phyloP scores from a whole-genome alignment of 257 asterid genomes.

The Ilex aquifolium region DNA sequence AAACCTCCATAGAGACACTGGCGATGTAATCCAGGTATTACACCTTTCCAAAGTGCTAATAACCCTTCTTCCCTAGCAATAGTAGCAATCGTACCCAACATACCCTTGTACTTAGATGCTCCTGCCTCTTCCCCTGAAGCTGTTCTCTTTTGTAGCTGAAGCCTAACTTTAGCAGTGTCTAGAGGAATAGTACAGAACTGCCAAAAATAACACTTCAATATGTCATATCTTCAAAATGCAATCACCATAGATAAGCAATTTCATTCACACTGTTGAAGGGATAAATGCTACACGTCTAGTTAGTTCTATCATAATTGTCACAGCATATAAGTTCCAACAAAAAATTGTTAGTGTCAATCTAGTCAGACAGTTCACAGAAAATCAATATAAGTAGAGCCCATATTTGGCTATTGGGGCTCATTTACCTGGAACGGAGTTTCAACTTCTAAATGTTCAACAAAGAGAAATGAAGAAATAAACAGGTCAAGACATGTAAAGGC shows the following conservation, averaged over 20 bases:
- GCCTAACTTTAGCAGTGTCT: slow-evolving; percentile 88
- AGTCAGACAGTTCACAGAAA: too few species aligned
- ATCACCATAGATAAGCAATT: not conserved
- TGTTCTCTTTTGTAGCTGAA: slow-evolving; percentile 80
- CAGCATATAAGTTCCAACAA: not conserved
- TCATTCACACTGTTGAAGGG: not conserved
- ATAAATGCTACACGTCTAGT: not conserved
- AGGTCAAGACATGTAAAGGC: too few species aligned
- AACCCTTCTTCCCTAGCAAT: slow-evolving; percentile 85
- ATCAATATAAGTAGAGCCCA: too few species aligned
- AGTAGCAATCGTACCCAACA: slow-evolving; percentile 64
- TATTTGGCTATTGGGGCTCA: too few species aligned
- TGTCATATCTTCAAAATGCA: not conserved
- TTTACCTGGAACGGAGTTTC: too few species aligned
- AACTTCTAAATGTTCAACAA: too few species aligned
- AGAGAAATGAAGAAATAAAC: too few species aligned
- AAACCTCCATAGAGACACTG: slow-evolving; percentile 87
- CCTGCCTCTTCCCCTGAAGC: slow-evolving; percentile 44
- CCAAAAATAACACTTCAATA: slow-evolving; percentile 8
- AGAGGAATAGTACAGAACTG: slow-evolving; percentile 87
- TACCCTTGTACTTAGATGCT: slow-evolving; percentile 61
- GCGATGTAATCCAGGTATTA: slow-evolving; percentile 84
- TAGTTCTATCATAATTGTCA: not conserved
- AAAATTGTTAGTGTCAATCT: too few species aligned
- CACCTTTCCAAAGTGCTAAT: slow-evolving; percentile 84